Evolutionary conservation across 1,139 yeast species (phyloP).

Genomic region (Yamadazyma mexicana): DNA sequence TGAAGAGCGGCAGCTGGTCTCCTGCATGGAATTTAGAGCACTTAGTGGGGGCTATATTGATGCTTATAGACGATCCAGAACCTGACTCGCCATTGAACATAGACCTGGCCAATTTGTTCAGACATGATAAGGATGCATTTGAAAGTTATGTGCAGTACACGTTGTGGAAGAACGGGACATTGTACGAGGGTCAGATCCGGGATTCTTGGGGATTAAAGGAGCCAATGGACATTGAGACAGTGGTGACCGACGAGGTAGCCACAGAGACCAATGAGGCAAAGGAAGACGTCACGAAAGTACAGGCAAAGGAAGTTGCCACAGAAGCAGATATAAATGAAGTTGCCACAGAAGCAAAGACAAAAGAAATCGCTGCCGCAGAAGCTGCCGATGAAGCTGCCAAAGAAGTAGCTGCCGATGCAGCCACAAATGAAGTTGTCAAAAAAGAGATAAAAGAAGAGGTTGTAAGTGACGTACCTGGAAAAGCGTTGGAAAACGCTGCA

Average conservation of each 20-base stretch:
- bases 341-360: not conserved
- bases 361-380: too few species aligned
- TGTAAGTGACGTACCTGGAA: too few species aligned
- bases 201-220: too few species aligned
- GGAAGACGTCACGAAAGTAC: too few species aligned
- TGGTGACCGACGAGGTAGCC: not conserved
- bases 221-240: slow-evolving; percentile 6
- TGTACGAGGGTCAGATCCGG: slow-evolving; percentile 14
- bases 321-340: not conserved
- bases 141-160: slow-evolving; percentile 64
- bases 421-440: not conserved
- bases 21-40: slow-evolving; percentile 85
- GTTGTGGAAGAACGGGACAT: slow-evolving; percentile 43
- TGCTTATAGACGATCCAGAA: slow-evolving; percentile 73
- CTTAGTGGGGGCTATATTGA: slow-evolving; percentile 68
- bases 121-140: slow-evolving; percentile 56
- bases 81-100: slow-evolving; percentile 85
- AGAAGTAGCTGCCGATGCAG: not conserved
- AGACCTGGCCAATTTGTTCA: slow-evolving; percentile 77
- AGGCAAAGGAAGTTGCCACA: not conserved
- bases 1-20: slow-evolving; percentile 68
- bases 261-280: too few species aligned
- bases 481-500: too few species aligned
- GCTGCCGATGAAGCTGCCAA: too few species aligned
- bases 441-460: not conserved